phyloP scores from a whole-genome alignment of 139 green algal species.

The Eudorina sp. region DNA sequence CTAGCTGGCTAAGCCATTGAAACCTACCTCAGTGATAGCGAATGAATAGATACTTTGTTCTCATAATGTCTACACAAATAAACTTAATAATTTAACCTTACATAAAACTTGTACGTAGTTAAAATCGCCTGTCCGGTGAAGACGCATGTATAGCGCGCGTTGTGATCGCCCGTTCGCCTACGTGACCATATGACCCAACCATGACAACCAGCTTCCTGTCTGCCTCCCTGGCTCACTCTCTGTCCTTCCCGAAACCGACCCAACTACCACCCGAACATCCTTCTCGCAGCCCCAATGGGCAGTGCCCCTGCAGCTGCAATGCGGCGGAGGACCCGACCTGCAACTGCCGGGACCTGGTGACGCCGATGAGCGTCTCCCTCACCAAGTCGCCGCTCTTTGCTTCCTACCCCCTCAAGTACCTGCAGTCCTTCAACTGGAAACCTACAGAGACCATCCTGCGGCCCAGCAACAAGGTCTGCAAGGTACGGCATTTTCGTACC shows the following conservation, averaged over 20 bases:
- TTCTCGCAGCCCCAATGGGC: constrained; percentile 64
- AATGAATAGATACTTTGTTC: no score
- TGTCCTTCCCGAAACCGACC: not conserved
- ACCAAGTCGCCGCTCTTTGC: constrained; percentile 79
- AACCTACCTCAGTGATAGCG: no score
- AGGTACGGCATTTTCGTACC: constrained; percentile 25
- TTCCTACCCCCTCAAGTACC: constrained; percentile 72
- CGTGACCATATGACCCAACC: not conserved
- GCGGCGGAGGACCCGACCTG: constrained; percentile 76
- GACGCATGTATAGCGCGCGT: no score
- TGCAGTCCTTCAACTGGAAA: constrained; percentile 70
- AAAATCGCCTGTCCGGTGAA: no score
- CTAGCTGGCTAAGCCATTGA: no score
- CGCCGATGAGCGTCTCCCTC: constrained; percentile 68
- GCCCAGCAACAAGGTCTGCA: constrained; percentile 56
- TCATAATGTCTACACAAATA: no score
- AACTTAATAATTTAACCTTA: no score
- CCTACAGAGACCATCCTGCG: constrained; percentile 64
- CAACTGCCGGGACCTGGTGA: constrained; percentile 77
- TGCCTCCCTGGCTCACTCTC: not conserved
- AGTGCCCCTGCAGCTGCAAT: constrained; percentile 86
- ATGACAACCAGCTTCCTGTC: not conserved
- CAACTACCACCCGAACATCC: no score
- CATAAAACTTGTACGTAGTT: no score
- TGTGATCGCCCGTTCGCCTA: not conserved